Base-by-base conservation (phyloP, 2,329 filamentous ascomycete species). In the Tolypocladium tundrense region DNA sequence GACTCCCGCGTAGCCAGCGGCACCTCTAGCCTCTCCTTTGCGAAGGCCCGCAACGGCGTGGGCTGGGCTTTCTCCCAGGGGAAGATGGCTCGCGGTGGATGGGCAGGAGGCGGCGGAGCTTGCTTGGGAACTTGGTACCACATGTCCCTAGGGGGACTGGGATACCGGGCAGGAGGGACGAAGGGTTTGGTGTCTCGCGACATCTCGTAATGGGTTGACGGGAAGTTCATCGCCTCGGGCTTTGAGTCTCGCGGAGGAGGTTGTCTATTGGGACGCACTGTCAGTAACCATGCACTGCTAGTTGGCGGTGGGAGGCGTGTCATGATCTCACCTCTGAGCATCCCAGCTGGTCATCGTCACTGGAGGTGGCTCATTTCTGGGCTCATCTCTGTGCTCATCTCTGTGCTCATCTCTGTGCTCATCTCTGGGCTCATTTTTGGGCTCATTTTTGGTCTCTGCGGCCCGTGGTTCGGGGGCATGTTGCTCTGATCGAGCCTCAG, bases 171-270 rank as follows among this genome's bases (percentile, higher is more conserved):
- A 21, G 92, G 92, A 39, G 92, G 83, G 57, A 90, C 81, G 72
- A 95, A 97, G 11, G 89, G 84, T 40, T 84, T 73, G 21, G 80
- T 78, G 70, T 92, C 88, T 58, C 82, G 82, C 58, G 88, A 96
- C 87, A 97, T 97, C 58, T 83, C 80, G 72, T 97, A 97, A 57
- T 85, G 85, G 58, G 85, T 83, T 53, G 80, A 80, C 19, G 91
- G 90, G 67, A 97, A 88, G 70, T 95, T 90, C 61, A 84, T 77
- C 8, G 91, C 93, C 78, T 97, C 94, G 10, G 92, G 92, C 68
- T 79, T 88, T 6, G 91, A 90, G 67, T 88, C 73, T 48, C 72
- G 58, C 13, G 85, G 84, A 59, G 85, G 85, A 51, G 85, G 74
- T 65, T 86, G 82, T 69, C 86, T 89, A 63, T 53, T 2, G 16